Conservation (phyloP, 2,329 filamentous ascomycete species). For the Diaporthe batatas region DNA sequence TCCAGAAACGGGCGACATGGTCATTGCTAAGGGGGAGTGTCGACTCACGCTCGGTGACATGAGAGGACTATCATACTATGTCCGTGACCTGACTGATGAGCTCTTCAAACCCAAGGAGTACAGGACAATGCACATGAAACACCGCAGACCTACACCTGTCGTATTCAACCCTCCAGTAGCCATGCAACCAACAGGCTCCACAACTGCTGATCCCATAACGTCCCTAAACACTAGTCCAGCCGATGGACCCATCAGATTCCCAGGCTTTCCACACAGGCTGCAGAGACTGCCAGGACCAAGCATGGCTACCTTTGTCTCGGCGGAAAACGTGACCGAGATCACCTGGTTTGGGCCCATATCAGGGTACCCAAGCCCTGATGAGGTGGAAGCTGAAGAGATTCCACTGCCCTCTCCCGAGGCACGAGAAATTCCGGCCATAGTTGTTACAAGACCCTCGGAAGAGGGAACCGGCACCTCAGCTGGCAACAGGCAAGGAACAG, state of each 20-base stretch:
- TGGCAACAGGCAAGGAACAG: background rate
- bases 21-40: slow-evolving; percentile 11
- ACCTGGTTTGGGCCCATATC: slow-evolving; percentile 34
- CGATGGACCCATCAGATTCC: slow-evolving; percentile 19
- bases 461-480: background rate
- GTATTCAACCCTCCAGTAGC: background rate
- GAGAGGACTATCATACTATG: slow-evolving; percentile 18
- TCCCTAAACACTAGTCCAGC: slow-evolving; percentile 24
- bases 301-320: slow-evolving; percentile 28
- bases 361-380: slow-evolving; percentile 18
- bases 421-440: background rate
- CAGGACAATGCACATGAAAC: background rate
- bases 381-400: background rate
- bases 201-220: slow-evolving; percentile 27
- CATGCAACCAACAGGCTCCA: slow-evolving; percentile 14
- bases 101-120: background rate
- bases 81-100: slow-evolving; percentile 16
- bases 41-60: slow-evolving; percentile 27
- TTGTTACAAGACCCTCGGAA: background rate
- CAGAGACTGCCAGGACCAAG: slow-evolving; percentile 1
- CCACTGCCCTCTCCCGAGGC: background rate
- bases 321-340: slow-evolving; percentile 34
- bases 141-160: background rate
- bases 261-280: slow-evolving; percentile 8
- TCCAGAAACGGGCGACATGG: background rate